Evolutionary conservation across 352 stramenopile genomes (phyloP).

Genomic region (Phytophthora pluvialis): DNA sequence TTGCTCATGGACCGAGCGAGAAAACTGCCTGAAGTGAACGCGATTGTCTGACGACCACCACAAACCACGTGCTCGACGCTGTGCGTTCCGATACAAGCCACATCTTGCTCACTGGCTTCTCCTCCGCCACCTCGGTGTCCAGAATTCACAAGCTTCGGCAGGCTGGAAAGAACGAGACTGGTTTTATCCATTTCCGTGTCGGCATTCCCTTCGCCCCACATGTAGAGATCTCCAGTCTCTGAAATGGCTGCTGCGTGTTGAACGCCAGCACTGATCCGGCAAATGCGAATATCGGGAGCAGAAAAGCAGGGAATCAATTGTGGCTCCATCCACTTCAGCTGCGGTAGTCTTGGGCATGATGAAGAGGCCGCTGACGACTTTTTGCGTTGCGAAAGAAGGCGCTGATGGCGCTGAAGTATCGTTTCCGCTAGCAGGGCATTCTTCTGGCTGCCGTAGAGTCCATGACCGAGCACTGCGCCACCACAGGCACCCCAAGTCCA

Average conservation of each 20-base stretch:
- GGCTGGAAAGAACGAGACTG: constrained; percentile 21
- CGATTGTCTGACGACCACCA: constrained; percentile 52
- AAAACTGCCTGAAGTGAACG: constrained; percentile 59
- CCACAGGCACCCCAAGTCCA: constrained; percentile 85
- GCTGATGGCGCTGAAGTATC: constrained; percentile 52
- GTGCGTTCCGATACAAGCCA: constrained; percentile 28
- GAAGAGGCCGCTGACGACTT: background rate
- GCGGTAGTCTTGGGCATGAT: constrained; percentile 26
- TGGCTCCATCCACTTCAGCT: constrained; percentile 51
- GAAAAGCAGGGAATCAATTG: constrained; percentile 54
- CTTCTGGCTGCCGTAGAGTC: constrained; percentile 25
- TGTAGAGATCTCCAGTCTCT: constrained; percentile 88
- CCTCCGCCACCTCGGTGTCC: constrained; percentile 10
- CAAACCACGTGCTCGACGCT: constrained; percentile 60
- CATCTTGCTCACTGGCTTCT: background rate
- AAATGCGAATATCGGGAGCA: constrained; percentile 40
- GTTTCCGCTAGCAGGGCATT: constrained; percentile 41
- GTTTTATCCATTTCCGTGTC: background rate
- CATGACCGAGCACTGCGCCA: constrained; percentile 68
- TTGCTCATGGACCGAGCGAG: constrained; percentile 48
- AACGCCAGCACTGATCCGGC: constrained; percentile 80
- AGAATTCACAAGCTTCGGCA: constrained; percentile 36
- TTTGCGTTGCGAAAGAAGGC: constrained; percentile 31
- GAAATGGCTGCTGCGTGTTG: constrained; percentile 91
- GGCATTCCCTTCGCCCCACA: constrained; percentile 71